These are phyloP conservation scores for Tripterygium wilfordii DNA, from an alignment of 177 flowering plant genomes.

Conservation along the genomic window DNA sequence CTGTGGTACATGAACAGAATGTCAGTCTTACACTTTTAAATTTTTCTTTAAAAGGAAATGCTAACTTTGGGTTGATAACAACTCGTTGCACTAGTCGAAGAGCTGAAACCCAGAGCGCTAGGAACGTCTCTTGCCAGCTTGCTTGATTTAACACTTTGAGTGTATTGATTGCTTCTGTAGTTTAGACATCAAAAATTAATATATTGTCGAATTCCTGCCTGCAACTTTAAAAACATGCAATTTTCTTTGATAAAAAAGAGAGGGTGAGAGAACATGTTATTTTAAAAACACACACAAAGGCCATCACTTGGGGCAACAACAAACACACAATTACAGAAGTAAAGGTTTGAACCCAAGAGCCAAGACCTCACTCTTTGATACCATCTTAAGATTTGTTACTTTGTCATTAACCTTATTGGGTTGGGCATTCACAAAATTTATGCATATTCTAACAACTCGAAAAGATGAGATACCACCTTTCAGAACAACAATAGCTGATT, in stretches of 20 bases:
- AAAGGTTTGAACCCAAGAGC: too few species aligned
- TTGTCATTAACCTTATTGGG: too few species aligned
- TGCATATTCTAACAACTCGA: too few species aligned
- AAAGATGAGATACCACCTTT: too few species aligned
- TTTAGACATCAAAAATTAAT: conserved; percentile 1
- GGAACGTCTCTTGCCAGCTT: conserved; percentile 78
- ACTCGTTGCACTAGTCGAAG: conserved; percentile 82
- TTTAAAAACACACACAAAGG: background rate
- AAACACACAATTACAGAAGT: too few species aligned
- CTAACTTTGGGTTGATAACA: conserved; percentile 18
- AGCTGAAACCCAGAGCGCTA: conserved; percentile 69
- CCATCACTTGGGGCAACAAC: too few species aligned
- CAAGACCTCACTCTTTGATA: too few species aligned
- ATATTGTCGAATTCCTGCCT: background rate
- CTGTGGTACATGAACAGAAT: conserved; percentile 22
- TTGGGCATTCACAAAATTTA: too few species aligned
- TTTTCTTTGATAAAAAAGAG: background rate
- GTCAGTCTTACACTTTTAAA: background rate
- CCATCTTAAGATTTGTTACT: too few species aligned
- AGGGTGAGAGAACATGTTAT: background rate
- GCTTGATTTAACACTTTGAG: conserved; percentile 58
- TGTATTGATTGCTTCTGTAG: conserved; percentile 46
- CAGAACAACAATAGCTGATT: conserved; percentile 47
- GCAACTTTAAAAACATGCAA: background rate
- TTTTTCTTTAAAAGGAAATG: conserved; percentile 1